Evolutionary conservation across 164 flowering plant genomes (phyloP).

Genomic region (Taxillus chinensis): DNA sequence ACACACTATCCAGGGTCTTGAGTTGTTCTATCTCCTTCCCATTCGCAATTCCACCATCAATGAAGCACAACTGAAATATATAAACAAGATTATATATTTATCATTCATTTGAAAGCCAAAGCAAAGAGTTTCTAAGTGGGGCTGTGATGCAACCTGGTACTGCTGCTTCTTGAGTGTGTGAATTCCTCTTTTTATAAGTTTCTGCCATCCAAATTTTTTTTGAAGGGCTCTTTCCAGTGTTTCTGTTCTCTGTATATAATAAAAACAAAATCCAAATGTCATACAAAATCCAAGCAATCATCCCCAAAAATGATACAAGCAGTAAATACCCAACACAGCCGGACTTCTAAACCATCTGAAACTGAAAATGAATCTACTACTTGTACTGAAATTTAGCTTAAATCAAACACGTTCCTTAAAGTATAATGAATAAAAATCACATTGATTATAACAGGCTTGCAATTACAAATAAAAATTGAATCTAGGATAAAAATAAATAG

Average conservation of each 20-base stretch:
- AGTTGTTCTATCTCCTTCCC: constrained; percentile 60
- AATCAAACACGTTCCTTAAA: too few species aligned
- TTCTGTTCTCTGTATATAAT: constrained; percentile 38
- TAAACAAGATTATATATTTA: background rate
- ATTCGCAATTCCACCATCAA: constrained; percentile 60
- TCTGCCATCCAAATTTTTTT: constrained; percentile 68
- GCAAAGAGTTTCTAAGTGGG: background rate
- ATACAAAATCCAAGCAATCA: too few species aligned
- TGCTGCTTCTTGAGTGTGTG: constrained; percentile 75
- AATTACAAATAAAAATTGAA: too few species aligned
- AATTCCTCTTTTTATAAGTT: constrained; percentile 68
- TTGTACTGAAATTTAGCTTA: too few species aligned
- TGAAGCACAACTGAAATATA: constrained; percentile 52
- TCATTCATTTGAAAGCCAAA: background rate
- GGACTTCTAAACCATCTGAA: too few species aligned
- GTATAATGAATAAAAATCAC: too few species aligned
- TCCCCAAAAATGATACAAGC: too few species aligned
- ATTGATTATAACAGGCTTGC: too few species aligned
- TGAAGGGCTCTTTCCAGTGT: constrained; percentile 55
- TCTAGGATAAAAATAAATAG: too few species aligned
- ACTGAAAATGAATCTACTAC: too few species aligned
- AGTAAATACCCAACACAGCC: too few species aligned
- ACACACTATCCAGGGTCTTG: constrained; percentile 51
- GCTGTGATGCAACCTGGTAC: constrained; percentile 54
- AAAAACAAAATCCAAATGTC: background rate